Conservation (phyloP, 2,329 filamentous ascomycete species). For the Sarocladium oryzae region DNA sequence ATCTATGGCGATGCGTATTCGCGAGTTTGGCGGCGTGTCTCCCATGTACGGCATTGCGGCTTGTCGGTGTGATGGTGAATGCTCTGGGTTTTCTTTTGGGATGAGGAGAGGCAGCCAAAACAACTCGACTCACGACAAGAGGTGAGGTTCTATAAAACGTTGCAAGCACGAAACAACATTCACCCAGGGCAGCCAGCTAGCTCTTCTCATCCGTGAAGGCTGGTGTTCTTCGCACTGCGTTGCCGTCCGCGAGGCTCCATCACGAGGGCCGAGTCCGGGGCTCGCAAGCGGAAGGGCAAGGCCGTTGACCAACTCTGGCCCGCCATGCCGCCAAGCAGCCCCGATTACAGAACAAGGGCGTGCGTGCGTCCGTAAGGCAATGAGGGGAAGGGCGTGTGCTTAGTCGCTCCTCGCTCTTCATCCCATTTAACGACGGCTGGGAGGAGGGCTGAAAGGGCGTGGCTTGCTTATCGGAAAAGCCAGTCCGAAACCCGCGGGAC, state of each 20-base stretch:
- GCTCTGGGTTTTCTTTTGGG: too few relatives aligned
- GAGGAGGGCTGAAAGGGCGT: background rate
- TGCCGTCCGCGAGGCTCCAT: background rate
- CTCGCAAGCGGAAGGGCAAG: background rate
- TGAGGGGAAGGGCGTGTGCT: background rate
- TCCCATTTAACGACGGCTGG: background rate
- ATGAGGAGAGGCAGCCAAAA: too few relatives aligned
- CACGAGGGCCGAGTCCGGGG: background rate
- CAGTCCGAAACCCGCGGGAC: background rate
- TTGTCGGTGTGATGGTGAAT: too few relatives aligned
- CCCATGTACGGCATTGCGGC: constrained; percentile 11
- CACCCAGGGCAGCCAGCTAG: background rate
- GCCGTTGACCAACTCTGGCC: too few relatives aligned
- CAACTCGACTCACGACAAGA: too few relatives aligned
- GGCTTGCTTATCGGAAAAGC: background rate
- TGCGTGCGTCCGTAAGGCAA: too few relatives aligned
- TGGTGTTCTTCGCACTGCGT: background rate
- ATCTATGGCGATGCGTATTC: constrained; percentile 66
- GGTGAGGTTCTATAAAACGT: background rate
- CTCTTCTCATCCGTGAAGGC: too few relatives aligned
- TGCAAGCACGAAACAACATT: background rate
- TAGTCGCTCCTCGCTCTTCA: background rate
- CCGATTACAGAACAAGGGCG: too few relatives aligned
- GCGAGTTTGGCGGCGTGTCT: constrained; percentile 1
- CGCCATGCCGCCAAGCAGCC: too few relatives aligned